Conservation (phyloP, 257 asterid species). For the Echium plantagineum region DNA sequence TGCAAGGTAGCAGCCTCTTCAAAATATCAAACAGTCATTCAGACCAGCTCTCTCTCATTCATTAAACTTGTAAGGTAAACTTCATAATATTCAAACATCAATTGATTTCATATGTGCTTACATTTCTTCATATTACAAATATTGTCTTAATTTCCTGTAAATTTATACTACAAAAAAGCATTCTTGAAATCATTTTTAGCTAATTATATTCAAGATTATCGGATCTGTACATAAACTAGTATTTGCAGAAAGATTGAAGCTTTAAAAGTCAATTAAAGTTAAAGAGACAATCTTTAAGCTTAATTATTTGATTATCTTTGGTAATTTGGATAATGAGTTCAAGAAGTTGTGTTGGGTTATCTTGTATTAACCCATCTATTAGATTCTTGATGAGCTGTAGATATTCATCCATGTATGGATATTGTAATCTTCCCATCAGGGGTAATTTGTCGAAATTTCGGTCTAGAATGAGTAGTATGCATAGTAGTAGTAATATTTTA, state of each 20-base stretch:
- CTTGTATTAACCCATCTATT: slow-evolving; percentile 48
- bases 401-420: slow-evolving; percentile 14
- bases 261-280: neutral
- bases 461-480: slow-evolving; percentile 16
- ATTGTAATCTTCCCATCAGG: slow-evolving; percentile 16
- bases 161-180: no score
- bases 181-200: neutral
- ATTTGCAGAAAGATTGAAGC: neutral
- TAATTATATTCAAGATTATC: slow-evolving; percentile 14
- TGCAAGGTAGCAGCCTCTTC: neutral
- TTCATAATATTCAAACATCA: neutral
- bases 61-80: slow-evolving; percentile 25
- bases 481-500: slow-evolving; percentile 14
- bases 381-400: slow-evolving; percentile 30
- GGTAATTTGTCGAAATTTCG: slow-evolving; percentile 36
- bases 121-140: slow-evolving; percentile 2
- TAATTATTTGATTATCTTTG: neutral
- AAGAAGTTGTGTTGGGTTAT: slow-evolving; percentile 43
- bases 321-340: slow-evolving; percentile 28
- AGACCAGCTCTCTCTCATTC: slow-evolving; percentile 11
- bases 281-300: slow-evolving; percentile 4
- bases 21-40: slow-evolving; percentile 11
- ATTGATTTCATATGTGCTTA: neutral
- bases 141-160: neutral
- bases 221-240: slow-evolving; percentile 4